phyloP scores from a whole-genome alignment of 2,329 filamentous ascomycete genomes.

The Neopestalotiopsis rosae region DNA sequence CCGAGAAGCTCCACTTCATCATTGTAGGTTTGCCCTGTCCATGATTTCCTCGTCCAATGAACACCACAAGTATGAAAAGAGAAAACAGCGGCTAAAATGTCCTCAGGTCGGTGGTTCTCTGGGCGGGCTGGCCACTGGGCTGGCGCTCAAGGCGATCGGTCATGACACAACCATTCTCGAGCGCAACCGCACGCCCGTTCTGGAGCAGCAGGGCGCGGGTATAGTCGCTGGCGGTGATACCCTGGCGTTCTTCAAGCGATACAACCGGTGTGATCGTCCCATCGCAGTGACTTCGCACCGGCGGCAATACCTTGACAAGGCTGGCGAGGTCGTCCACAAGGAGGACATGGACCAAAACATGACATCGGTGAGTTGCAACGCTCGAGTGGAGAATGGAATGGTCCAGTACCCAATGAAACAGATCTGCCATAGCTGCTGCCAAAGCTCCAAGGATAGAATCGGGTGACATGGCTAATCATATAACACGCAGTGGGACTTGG shows the following conservation, averaged over 20 bases:
- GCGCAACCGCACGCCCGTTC: conserved; percentile 45
- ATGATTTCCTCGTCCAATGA: neutral
- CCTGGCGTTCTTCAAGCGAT: conserved; percentile 45
- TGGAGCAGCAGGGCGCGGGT: conserved; percentile 54
- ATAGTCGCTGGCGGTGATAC: conserved; percentile 51
- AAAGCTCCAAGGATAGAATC: too few relatives aligned
- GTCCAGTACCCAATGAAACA: neutral
- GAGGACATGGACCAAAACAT: conserved; percentile 45
- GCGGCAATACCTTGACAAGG: conserved; percentile 40
- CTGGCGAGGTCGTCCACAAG: conserved; percentile 38
- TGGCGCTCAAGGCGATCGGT: conserved; percentile 46
- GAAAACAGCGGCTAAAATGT: neutral
- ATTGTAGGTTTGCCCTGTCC: conserved; percentile 1
- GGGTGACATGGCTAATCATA: neutral
- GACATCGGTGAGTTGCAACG: conserved; percentile 39
- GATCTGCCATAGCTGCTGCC: too few relatives aligned
- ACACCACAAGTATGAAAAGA: neutral
- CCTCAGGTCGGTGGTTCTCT: conserved; percentile 47
- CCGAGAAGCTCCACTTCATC: conserved; percentile 8
- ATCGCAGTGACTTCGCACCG: conserved; percentile 36
- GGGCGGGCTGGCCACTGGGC: conserved; percentile 43
- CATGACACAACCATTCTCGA: conserved; percentile 50
- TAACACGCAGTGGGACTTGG: conserved; percentile 43
- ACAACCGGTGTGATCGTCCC: conserved; percentile 42
- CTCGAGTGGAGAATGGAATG: too few relatives aligned